Conservation (phyloP, 306 rosid genomes). For the Lathyrus oleraceus region DNA sequence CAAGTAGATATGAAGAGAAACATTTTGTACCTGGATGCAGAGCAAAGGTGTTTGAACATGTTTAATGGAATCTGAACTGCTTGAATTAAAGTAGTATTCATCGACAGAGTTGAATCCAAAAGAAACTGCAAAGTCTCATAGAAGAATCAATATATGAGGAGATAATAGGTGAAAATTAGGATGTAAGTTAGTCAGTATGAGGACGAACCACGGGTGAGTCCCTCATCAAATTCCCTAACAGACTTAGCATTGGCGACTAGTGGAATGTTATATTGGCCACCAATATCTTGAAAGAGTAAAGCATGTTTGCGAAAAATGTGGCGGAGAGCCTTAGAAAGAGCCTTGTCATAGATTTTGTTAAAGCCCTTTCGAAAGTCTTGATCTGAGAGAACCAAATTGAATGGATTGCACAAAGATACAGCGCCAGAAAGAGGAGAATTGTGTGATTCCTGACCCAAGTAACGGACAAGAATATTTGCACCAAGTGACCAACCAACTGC, state of each 20-base stretch:
- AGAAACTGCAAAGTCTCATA: conserved; percentile 65
- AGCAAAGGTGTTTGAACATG: conserved; percentile 79
- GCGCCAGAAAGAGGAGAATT: conserved; percentile 85
- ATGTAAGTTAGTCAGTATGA: conserved; percentile 41
- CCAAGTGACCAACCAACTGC: conserved; percentile 98
- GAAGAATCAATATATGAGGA: conserved; percentile 24
- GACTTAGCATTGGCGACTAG: conserved; percentile 71
- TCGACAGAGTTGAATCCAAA: conserved; percentile 96
- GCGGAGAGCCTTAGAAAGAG: conserved; percentile 71
- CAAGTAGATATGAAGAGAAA: conserved; percentile 21
- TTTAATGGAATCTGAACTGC: conserved; percentile 85
- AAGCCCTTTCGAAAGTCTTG: conserved; percentile 91
- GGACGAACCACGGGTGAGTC: conserved; percentile 77
- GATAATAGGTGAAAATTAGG: conserved; percentile 28
- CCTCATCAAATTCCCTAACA: conserved; percentile 87
- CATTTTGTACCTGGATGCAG: conserved; percentile 79
- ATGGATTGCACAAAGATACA: conserved; percentile 95
- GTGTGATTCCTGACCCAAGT: conserved; percentile 75
- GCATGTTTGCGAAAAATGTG: conserved; percentile 75
- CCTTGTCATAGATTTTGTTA: conserved; percentile 74
- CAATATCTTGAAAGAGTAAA: conserved; percentile 74
- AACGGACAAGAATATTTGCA: conserved; percentile 90
- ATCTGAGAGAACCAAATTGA: conserved; percentile 81
- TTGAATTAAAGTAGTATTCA: conserved; percentile 75
- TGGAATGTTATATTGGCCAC: conserved; percentile 69